These are phyloP conservation scores for Colletotrichum tabaci DNA, from an alignment of 2,329 filamentous ascomycete species.

Conservation along the genomic window DNA sequence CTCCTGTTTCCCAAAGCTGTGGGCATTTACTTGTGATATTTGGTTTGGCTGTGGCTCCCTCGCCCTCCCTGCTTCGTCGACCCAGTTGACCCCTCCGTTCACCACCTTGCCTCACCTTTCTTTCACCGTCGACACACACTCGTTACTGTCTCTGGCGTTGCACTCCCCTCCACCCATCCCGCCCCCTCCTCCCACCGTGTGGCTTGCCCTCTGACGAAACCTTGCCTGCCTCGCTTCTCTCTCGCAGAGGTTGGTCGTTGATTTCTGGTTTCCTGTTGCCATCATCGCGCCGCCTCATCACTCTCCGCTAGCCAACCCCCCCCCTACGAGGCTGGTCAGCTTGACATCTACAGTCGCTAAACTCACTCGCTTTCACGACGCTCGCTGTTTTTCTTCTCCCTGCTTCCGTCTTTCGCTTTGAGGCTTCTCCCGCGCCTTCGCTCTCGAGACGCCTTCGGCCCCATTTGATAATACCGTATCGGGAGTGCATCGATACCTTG, in stretches of 20 bases:
- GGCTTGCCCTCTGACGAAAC: slow-evolving; percentile 19
- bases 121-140: slow-evolving; percentile 18
- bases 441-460: not conserved
- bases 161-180: not conserved
- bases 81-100: not conserved
- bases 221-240: slow-evolving; percentile 5
- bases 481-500: not conserved
- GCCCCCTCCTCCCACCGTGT: slow-evolving; percentile 1
- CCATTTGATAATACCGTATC: not conserved
- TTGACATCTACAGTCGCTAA: slow-evolving; percentile 1
- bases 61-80: not conserved
- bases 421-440: not conserved
- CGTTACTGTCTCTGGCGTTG: slow-evolving; percentile 5
- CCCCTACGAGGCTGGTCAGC: slow-evolving; percentile 4
- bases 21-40: not conserved
- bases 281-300: slow-evolving; percentile 12
- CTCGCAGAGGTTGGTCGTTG: slow-evolving; percentile 17
- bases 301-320: slow-evolving; percentile 15
- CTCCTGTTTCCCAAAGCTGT: not conserved
- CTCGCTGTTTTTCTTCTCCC: slow-evolving; percentile 15
- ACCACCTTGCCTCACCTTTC: slow-evolving; percentile 12
- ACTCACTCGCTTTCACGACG: slow-evolving; percentile 27
- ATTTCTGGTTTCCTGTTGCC: not conserved
- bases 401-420: slow-evolving; percentile 3
- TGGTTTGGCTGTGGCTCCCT: not conserved